Evolutionary conservation across 306 rosid genomes (phyloP), one percentile per base, ranked within the genome.

Genomic region (Begonia masoniana): DNA sequence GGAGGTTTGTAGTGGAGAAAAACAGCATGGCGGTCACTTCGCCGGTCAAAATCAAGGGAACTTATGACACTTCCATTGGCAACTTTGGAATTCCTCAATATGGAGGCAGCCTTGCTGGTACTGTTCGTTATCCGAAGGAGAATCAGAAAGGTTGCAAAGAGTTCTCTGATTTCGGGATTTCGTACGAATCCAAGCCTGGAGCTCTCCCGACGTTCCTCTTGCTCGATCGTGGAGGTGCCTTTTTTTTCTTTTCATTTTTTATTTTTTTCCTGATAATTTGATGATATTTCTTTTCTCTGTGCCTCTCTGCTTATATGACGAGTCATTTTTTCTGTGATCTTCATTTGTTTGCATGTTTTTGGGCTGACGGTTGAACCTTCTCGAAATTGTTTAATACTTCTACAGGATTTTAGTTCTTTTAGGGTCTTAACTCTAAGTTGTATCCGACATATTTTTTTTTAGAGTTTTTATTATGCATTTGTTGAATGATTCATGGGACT

Each of bases 61-160:
- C 71, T 1, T 62, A 86, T 58, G 93, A 92, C 31, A 92, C 92
- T 57, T 96, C 96, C 62, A 92, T 92, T 80, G 99, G 99, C 0
- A 92, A 92, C 87, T 92, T 92, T 50, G 99, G 99, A 58, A 79
- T 92, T 42, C 99, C 99, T 49, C 99, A 92, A 59, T 92, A 92
- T 65, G 99, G 99, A 6, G 99, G 96, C 7, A 92, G 99, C 73
- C 86, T 92, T 96, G 79, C 96, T 47, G 99, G 99, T 9, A 67
- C 68, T 62, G 96, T 92, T 10, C 53, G 76, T 19, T 92, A 73
- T 70, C 96, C 99, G 0, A 83, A 83, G 58, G 95, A 92, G 16
- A 86, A 92, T 65, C 83, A 52, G 24, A 86, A 86, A 71, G 96
- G 96, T 13, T 92, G 99, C 58, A 83, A 73, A 61, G 92, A 76